phyloP scores from a whole-genome alignment of 2,329 filamentous ascomycete genomes.

The Cucurbitaria berberidis region DNA sequence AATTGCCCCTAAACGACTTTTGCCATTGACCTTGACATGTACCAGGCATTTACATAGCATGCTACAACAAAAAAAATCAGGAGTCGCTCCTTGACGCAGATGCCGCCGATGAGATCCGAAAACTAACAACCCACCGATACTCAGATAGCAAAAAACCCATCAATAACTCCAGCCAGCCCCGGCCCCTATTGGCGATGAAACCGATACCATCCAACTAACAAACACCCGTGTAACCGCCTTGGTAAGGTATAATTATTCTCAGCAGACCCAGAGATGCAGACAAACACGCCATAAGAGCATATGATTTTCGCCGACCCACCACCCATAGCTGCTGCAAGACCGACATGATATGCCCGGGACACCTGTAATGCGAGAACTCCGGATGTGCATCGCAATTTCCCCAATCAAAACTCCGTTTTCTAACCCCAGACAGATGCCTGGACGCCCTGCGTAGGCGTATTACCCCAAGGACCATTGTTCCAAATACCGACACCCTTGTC shows the following conservation, averaged over 20 bases:
- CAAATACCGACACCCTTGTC: conserved; percentile 63
- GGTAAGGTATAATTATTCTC: conserved; percentile 40
- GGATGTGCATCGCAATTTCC: conserved; percentile 48
- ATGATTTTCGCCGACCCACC: conserved; percentile 46
- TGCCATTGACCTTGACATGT: conserved; percentile 36
- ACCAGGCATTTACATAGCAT: conserved; percentile 25
- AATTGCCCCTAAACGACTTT: conserved; percentile 31
- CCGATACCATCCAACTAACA: conserved; percentile 31
- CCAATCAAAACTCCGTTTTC: conserved; percentile 41
- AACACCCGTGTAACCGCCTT: conserved; percentile 38
- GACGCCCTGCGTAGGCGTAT: conserved; percentile 70
- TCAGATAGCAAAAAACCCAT: conserved; percentile 19
- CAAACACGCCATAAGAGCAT: conserved; percentile 40
- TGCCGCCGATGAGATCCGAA: conserved; percentile 23
- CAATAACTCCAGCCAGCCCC: conserved; percentile 34
- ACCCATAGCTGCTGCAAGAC: conserved; percentile 43
- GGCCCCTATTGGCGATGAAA: conserved; percentile 13
- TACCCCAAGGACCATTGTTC: conserved; percentile 87
- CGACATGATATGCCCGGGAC: conserved; percentile 49
- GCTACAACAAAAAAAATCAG: conserved; percentile 27
- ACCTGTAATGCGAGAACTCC: conserved; percentile 54
- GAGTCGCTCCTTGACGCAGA: conserved; percentile 18
- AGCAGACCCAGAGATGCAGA: conserved; percentile 39
- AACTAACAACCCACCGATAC: conserved; percentile 7
- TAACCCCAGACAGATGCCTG: conserved; percentile 96